Base-by-base conservation (phyloP, 176 grass and related monocot species). In the Raddia guianensis region DNA sequence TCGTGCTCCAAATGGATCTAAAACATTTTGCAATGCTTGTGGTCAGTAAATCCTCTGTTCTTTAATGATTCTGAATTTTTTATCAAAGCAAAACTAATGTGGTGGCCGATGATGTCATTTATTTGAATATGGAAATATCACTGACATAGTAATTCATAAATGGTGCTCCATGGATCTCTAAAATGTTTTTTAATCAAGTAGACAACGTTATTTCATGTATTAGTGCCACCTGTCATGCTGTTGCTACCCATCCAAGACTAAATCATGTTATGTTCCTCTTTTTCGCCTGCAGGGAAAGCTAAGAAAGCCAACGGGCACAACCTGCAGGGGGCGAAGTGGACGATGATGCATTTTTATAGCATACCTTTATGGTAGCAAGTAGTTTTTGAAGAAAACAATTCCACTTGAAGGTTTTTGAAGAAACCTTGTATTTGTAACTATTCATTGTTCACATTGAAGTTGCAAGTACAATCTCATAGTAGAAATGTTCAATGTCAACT, bases 21-120 rank as follows among this genome's bases (percentile, higher is more conserved):
- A 68, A 76, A 77, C 82, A 49, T 75, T 89, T 64, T 89, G 77
- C 78, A 89, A 89, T 14, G 87, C 82, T 49, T 89, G 87, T 59
- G 87, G 82, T 27, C 27, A 27, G 27, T 27, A 27, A 27, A 27
- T 27, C 27, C 27, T 27, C 27, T 27, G 27, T 27, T 27, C 27
- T 27, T 27, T 27, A 27, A 27, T 27, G 53, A 18, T 55, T 55
- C 53, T 55, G 49, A 55, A 16, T 7, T 55, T 55, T 15, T 55
- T 11, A 55, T 55, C 16, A 18, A 55, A 55, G 53, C 53, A 13
- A 27, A 27, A 20, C n/a, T 58, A 58, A 58, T 58, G 6, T 20
- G 20, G n/a, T 58, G 13, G 5, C 63, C 42, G 6, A 16, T 42
- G 34, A 35, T 66, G 16, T 66, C 15, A 3, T 20, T 68, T n/a